Evolutionary conservation across 2,329 filamentous ascomycete species (phyloP).

Genomic region (Endoconidiophora laricicola): DNA sequence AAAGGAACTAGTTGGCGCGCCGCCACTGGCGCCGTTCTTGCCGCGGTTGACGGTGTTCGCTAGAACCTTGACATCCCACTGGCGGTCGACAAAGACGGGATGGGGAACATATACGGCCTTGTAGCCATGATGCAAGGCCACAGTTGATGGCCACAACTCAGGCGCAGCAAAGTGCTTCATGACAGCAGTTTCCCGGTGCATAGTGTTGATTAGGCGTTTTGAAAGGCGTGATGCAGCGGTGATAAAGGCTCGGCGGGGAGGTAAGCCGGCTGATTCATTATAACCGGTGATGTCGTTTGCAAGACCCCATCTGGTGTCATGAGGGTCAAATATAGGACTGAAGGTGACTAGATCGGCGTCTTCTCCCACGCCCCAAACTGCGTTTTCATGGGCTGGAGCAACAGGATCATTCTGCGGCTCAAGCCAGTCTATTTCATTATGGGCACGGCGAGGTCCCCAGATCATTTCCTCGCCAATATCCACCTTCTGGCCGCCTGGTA

Average conservation of each 20-base stretch:
- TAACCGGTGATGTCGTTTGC: conserved; percentile 73
- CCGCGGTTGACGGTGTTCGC: conserved; percentile 68
- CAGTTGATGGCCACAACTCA: conserved; percentile 88
- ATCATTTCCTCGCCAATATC: conserved; percentile 37
- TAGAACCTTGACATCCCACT: conserved; percentile 68
- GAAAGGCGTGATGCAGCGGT: conserved; percentile 79
- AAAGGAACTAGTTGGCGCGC: conserved; percentile 54
- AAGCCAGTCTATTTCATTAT: conserved; percentile 52
- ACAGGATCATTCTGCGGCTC: conserved; percentile 54
- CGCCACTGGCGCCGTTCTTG: conserved; percentile 57
- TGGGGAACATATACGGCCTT: conserved; percentile 88
- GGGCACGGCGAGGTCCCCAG: conserved; percentile 69
- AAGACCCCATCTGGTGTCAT: conserved; percentile 70
- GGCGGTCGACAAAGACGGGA: conserved; percentile 70
- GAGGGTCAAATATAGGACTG: conserved; percentile 81
- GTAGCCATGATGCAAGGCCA: conserved; percentile 77
- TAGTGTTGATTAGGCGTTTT: conserved; percentile 58
- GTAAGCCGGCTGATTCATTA: conserved; percentile 42
- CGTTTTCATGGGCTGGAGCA: conserved; percentile 53
- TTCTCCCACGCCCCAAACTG: conserved; percentile 81
- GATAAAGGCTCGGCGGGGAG: conserved; percentile 68
- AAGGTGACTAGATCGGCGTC: conserved; percentile 85
- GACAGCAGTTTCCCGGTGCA: conserved; percentile 79
- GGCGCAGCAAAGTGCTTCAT: conserved; percentile 83
- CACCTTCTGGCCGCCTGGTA: conserved; percentile 3